Evolutionary conservation across 306 rosid species (phyloP), one percentile per base, ranked within the genome.

Genomic region (Sesbania bispinosa): DNA sequence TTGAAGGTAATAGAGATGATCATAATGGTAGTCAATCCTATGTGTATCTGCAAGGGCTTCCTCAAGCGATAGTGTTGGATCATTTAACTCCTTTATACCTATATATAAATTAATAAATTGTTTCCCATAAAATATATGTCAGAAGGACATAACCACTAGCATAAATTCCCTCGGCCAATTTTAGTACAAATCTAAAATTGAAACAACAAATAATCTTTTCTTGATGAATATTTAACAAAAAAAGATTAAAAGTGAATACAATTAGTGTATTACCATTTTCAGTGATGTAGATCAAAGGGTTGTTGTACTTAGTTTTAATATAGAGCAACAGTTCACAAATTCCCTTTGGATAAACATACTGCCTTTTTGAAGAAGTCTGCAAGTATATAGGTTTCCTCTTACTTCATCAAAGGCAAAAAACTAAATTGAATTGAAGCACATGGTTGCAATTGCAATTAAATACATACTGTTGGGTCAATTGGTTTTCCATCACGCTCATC

Each of bases 1-100:
- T 4, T 33, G 80, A 32, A 88, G 77, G 77, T 71, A 82, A 38
- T 43, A 73, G n/a, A 90, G 92, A 83, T 90, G 94, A 62, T 7
- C 33, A 30, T 15, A 1, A 43, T 72, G 4, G 61, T 81, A 88
- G 26, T 81, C 82, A 51, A 90, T 73, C 55, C 92, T 80, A 0
- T 16, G 45, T 14, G 52, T 43, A 69, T 90, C 95, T 0, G 0
- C 19, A 4, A 90, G 84, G 3, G 86, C 85, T 77, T 83, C 60
- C 46, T 83, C 74, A 6, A 84, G 77, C 0, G 87, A 2, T 4
- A 86, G 50, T 1, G 77, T 72, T 26, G 80, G 80, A 62, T 90
- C 85, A 72, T 80, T 51, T 15, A 45, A 43, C 42, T 90, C 96
- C 66, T 81, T 78, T 2, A 73, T 7, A 1, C 96, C 93, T 88